Conservation (phyloP, 345 rosid genomes). For the Trapa bicornis region DNA sequence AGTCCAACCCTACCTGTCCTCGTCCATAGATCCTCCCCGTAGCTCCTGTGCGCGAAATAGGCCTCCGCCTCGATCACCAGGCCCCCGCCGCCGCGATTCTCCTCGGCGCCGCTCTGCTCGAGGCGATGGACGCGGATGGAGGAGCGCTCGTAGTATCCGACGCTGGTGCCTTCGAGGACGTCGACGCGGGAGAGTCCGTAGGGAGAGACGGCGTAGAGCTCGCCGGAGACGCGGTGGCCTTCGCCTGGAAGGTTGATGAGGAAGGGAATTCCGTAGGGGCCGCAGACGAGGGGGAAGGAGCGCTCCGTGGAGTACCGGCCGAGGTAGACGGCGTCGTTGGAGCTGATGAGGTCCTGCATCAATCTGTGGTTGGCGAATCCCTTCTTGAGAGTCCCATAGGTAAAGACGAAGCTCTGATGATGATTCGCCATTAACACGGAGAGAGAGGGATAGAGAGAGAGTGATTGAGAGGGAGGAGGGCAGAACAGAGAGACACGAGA, state of each 20-base stretch:
- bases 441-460: neutral
- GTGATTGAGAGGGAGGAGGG: too few relatives aligned
- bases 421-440: slow-evolving; percentile 9
- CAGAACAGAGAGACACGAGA: neutral
- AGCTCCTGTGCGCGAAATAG: slow-evolving; percentile 46
- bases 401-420: slow-evolving; percentile 27
- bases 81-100: slow-evolving; percentile 8
- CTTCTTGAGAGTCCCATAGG: slow-evolving; percentile 59
- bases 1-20: slow-evolving; percentile 35
- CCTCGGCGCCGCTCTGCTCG: slow-evolving; percentile 2
- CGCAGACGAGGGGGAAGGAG: slow-evolving; percentile 52
- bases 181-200: slow-evolving; percentile 40
- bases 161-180: slow-evolving; percentile 44
- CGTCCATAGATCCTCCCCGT: slow-evolving; percentile 51
- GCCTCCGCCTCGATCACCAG: slow-evolving; percentile 39
- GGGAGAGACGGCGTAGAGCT: slow-evolving; percentile 49
- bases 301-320: slow-evolving; percentile 32
- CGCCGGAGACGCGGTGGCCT: slow-evolving; percentile 48
- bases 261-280: slow-evolving; percentile 63
- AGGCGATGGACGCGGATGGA: slow-evolving; percentile 21
- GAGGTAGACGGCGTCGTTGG: slow-evolving; percentile 33
- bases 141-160: slow-evolving; percentile 64
- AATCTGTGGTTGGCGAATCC: slow-evolving; percentile 19
- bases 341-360: slow-evolving; percentile 11
- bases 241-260: slow-evolving; percentile 42